These are phyloP conservation scores for Linaria vulgaris DNA, from an alignment of 257 asterid species.

Conservation along the genomic window DNA sequence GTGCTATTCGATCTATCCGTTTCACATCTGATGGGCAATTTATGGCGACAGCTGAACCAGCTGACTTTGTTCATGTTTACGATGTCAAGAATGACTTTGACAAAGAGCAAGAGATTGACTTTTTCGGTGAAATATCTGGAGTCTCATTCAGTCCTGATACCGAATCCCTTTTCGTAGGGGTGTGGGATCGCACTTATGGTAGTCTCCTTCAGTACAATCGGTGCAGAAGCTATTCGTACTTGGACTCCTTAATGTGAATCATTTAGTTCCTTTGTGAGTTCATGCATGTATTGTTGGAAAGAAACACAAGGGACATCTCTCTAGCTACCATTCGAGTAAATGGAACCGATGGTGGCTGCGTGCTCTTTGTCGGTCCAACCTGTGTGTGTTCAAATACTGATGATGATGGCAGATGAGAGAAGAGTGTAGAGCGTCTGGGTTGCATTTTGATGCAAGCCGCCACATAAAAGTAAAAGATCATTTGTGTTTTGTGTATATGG, in stretches of 20 bases:
- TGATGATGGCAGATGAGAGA: conserved; percentile 23
- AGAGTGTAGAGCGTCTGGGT: conserved; percentile 17
- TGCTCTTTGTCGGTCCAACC: conserved; percentile 13
- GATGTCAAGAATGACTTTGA: conserved; percentile 42
- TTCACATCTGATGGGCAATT: conserved; percentile 46
- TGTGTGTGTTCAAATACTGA: conserved; percentile 23
- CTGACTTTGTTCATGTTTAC: conserved; percentile 43
- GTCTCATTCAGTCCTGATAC: conserved; percentile 44
- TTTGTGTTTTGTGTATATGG: conserved; percentile 30
- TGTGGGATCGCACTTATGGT: conserved; percentile 46
- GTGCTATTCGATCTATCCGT: conserved; percentile 47
- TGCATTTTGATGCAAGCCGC: conserved; percentile 11
- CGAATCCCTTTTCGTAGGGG: conserved; percentile 44
- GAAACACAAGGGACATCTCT: conserved; percentile 4
- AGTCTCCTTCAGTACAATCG: conserved; percentile 45
- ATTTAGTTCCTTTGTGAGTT: conserved; percentile 3
- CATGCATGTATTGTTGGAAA: conserved; percentile 1
- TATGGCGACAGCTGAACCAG: conserved; percentile 46
- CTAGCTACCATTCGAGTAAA: no score
- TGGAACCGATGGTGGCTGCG: not conserved
- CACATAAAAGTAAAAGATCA: not conserved
- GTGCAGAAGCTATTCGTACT: conserved; percentile 34
- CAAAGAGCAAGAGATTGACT: conserved; percentile 45
- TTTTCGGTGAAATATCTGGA: conserved; percentile 45
- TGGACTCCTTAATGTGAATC: conserved; percentile 31